Evolutionary conservation across 106 monocot species (phyloP).

Genomic region (Allium cepa): DNA sequence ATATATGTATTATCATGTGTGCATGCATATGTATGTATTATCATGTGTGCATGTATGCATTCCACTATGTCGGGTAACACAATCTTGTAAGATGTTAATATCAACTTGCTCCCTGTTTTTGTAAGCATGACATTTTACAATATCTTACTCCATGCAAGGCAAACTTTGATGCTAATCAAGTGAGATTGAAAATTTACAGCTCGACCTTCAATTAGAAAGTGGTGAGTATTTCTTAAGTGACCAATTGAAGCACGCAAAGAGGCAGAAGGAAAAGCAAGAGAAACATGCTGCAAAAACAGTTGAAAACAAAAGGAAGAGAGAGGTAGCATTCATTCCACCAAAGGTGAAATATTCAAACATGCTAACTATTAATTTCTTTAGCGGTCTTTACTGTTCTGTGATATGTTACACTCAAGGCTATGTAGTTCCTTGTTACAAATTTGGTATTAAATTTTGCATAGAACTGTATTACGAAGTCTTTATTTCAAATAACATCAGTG

Average conservation of each 20-base stretch:
- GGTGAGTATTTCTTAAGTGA: slow-evolving; percentile 94
- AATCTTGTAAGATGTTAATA: too few relatives aligned
- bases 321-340: slow-evolving; percentile 87
- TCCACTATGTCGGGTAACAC: too few relatives aligned
- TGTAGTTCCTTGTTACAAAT: not conserved
- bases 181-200: slow-evolving; percentile 30
- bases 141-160: slow-evolving; percentile 2
- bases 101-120: not conserved
- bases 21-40: too few relatives aligned
- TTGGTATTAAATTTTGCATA: not conserved
- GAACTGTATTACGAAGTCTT: not conserved
- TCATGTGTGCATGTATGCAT: too few relatives aligned
- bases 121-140: not conserved
- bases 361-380: not conserved
- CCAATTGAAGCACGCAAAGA: slow-evolving; percentile 78
- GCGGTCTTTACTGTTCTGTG: not conserved
- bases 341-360: slow-evolving; percentile 34
- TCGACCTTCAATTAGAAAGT: slow-evolving; percentile 86
- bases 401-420: not conserved
- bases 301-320: slow-evolving; percentile 91
- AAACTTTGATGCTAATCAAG: not conserved
- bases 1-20: too few relatives aligned
- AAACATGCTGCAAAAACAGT: slow-evolving; percentile 79
- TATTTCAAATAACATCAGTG: not conserved
- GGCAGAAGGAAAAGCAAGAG: slow-evolving; percentile 82